These are phyloP conservation scores for Hypoxylon sp. DNA, from an alignment of 2,329 filamentous ascomycete species.

Conservation along the genomic window DNA sequence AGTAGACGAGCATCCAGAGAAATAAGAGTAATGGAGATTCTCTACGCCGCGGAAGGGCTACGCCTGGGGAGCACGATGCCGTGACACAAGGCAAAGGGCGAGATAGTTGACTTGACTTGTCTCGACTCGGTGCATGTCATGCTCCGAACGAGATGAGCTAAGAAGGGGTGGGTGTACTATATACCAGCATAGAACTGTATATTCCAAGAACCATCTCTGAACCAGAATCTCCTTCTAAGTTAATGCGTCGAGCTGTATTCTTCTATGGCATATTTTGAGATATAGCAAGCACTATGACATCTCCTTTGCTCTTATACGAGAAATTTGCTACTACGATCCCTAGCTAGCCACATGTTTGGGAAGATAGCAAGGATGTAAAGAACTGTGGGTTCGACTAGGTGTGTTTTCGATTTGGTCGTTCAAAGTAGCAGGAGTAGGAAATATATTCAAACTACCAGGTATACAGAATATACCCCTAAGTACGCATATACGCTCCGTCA, in stretches of 20 bases:
- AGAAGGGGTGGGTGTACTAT: conserved; percentile 24
- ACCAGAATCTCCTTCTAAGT: not conserved
- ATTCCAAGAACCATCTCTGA: conserved; percentile 31
- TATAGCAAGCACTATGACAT: not conserved
- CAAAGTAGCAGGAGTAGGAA: not conserved
- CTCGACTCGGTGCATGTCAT: not conserved
- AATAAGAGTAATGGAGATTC: not conserved
- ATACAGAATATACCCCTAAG: too few relatives aligned
- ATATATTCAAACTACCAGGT: conserved; percentile 9
- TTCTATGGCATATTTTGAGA: too few relatives aligned
- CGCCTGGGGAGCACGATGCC: not conserved
- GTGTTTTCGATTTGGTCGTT: too few relatives aligned
- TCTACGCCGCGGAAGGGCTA: not conserved
- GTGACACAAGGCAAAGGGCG: not conserved
- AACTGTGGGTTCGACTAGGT: too few relatives aligned
- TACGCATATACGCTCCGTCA: too few relatives aligned
- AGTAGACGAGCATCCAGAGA: not conserved
- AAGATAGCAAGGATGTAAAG: too few relatives aligned
- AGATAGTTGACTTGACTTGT: not conserved
- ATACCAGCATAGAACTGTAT: conserved; percentile 42
- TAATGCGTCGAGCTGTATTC: not conserved
- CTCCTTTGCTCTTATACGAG: not conserved
- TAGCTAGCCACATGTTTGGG: too few relatives aligned
- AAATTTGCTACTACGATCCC: not conserved
- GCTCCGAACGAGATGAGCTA: not conserved